These are phyloP conservation scores for Cladosporium sp. DNA, from an alignment of 2,329 filamentous ascomycete genomes.

Conservation along the genomic window DNA sequence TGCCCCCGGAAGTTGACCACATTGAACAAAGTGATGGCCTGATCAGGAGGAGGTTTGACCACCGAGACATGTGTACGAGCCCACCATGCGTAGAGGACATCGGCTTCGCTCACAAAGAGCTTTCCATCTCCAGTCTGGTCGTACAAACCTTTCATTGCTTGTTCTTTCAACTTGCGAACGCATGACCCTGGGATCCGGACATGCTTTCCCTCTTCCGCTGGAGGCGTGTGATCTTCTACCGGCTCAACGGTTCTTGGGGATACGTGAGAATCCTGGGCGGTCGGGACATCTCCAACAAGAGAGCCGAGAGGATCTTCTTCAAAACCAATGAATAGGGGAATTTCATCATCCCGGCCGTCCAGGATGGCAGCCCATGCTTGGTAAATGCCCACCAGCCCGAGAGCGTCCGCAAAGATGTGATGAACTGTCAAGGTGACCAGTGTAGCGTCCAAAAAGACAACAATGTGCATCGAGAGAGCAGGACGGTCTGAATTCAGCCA, in stretches of 20 bases:
- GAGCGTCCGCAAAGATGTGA: conserved; percentile 31
- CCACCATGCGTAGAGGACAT: conserved; percentile 33
- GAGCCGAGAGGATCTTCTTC: conserved; percentile 29
- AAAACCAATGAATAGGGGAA: conserved; percentile 27
- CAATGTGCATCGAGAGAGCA: conserved; percentile 28
- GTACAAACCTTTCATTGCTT: conserved; percentile 25
- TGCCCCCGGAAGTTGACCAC: conserved; percentile 33
- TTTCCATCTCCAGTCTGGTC: conserved; percentile 23
- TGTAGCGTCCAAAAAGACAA: conserved; percentile 32
- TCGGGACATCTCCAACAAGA: conserved; percentile 26
- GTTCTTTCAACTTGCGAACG: conserved; percentile 25
- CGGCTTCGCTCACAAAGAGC: conserved; percentile 31
- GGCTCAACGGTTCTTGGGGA: conserved; percentile 8
- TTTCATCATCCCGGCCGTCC: conserved; percentile 29
- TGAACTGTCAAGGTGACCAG: conserved; percentile 31
- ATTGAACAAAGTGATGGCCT: conserved; percentile 31
- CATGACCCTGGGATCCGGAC: conserved; percentile 24
- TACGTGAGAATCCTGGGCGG: conserved; percentile 27
- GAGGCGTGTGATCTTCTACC: not conserved
- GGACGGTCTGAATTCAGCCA: conserved; percentile 28
- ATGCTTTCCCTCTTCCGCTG: not conserved
- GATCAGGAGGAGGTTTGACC: conserved; percentile 16
- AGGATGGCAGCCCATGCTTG: conserved; percentile 31
- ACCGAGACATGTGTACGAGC: conserved; percentile 20
- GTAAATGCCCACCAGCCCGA: conserved; percentile 27